A percentile compares a stretch with the other conserved stretches of the same genome.
phyloP scores from a whole-genome alignment of 2,329 filamentous ascomycete species.

The Colletotrichum nymphaeae region DNA sequence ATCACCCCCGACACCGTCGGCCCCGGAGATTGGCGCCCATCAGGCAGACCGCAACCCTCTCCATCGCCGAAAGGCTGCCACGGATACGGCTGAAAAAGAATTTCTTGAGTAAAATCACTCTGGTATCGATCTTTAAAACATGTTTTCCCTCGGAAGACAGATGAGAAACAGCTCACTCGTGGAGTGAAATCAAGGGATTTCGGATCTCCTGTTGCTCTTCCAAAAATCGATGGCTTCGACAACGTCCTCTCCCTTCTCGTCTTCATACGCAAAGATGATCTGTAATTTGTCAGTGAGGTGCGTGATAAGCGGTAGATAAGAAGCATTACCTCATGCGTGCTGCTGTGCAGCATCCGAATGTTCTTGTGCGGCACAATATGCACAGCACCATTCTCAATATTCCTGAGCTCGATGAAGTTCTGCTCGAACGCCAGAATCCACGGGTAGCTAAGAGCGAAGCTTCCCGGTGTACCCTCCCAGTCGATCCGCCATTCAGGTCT shows the following conservation, averaged over 20 bases:
- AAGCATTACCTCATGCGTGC: constrained; percentile 87
- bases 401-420: constrained; percentile 96
- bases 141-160: constrained; percentile 17
- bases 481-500: constrained; percentile 96
- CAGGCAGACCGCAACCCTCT: constrained; percentile 2
- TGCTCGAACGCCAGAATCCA: constrained; percentile 98
- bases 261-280: constrained; percentile 98
- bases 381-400: constrained; percentile 93
- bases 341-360: constrained; percentile 96
- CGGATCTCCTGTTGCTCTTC: constrained; percentile 72
- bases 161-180: constrained; percentile 33
- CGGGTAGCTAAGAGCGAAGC: constrained; percentile 94
- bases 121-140: constrained; percentile 37
- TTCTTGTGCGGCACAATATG: constrained; percentile 98
- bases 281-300: constrained; percentile 50
- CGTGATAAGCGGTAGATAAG: neutral
- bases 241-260: constrained; percentile 92
- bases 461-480: constrained; percentile 94
- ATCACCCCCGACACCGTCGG: constrained; percentile 10
- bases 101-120: constrained; percentile 31
- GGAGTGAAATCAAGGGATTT: constrained; percentile 42
- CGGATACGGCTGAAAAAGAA: constrained; percentile 21
- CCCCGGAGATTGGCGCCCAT: neutral
- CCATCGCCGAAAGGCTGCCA: neutral
- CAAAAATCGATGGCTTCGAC: constrained; percentile 98